Evolutionary conservation across 164 flowering plant species (phyloP).

Genomic region (Piper betle): DNA sequence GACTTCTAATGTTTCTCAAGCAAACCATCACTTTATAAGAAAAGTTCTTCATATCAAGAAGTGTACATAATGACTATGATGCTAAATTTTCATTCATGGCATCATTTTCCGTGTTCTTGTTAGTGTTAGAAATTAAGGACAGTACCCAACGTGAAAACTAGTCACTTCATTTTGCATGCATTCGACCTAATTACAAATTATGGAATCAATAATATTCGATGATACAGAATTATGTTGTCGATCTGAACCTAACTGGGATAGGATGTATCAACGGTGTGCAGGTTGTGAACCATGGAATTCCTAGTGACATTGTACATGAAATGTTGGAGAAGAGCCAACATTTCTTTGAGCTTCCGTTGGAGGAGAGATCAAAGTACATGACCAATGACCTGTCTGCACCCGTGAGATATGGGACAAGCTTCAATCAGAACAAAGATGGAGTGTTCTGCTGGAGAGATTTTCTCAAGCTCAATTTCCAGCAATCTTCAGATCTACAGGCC

Average conservation of each 20-base stretch:
- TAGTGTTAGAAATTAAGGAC: too few relatives aligned
- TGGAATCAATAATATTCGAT: too few relatives aligned
- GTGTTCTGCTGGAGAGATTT: constrained; percentile 94
- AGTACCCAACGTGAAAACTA: too few relatives aligned
- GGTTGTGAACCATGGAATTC: constrained; percentile 72
- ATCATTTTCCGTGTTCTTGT: too few relatives aligned
- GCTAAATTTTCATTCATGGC: too few relatives aligned
- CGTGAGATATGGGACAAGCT: constrained; percentile 83
- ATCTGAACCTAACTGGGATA: background rate
- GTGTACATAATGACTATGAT: too few relatives aligned
- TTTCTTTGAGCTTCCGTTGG: constrained; percentile 68
- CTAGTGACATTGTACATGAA: constrained; percentile 18
- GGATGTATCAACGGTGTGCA: constrained; percentile 14
- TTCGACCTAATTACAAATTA: background rate
- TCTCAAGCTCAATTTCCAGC: constrained; percentile 52
- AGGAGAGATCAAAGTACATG: constrained; percentile 67
- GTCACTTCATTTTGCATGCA: background rate
- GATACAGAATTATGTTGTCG: too few relatives aligned
- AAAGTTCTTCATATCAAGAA: too few relatives aligned
- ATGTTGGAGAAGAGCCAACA: constrained; percentile 41
- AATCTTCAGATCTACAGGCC: constrained; percentile 20
- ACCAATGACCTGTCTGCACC: constrained; percentile 43
- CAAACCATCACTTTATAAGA: too few relatives aligned
- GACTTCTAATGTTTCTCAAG: too few relatives aligned
- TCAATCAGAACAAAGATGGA: constrained; percentile 64